These are phyloP conservation scores for Penicillium herquei DNA, from an alignment of 495 filamentous ascomycete genomes.

Conservation along the genomic window DNA sequence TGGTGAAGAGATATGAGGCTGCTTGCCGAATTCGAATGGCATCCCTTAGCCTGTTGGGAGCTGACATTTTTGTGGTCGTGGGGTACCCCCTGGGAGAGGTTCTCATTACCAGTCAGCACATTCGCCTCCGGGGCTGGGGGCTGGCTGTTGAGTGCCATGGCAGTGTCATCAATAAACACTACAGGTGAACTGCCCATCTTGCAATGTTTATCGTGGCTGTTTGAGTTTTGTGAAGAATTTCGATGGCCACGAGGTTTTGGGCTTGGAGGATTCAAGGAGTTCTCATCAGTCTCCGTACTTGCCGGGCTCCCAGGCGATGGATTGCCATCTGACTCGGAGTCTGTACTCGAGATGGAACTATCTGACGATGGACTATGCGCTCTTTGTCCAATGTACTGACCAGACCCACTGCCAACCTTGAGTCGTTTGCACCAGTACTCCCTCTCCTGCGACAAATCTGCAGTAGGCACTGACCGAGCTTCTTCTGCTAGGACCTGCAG, in stretches of 20 bases:
- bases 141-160: background rate
- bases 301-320: background rate
- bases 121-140: background rate
- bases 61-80: constrained; percentile 4
- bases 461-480: constrained; percentile 37
- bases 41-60: no score
- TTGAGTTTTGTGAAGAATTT: background rate
- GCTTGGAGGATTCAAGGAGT: background rate
- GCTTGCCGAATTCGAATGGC: no score
- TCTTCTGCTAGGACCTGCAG: constrained; percentile 53
- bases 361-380: constrained; percentile 24
- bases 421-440: constrained; percentile 55
- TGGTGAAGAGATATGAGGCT: background rate
- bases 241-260: background rate
- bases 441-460: constrained; percentile 50
- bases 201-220: background rate
- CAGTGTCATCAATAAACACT: constrained; percentile 25
- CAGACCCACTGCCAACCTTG: constrained; percentile 40
- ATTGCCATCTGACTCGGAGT: background rate
- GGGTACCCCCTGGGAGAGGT: constrained; percentile 21
- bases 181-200: constrained; percentile 2
- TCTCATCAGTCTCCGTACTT: background rate
- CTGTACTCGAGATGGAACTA: constrained; percentile 10
- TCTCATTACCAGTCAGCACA: constrained; percentile 25
- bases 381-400: constrained; percentile 25